Evolutionary conservation across 441 rosid genomes (phyloP).

Genomic region (Arabidopsis lyrata): DNA sequence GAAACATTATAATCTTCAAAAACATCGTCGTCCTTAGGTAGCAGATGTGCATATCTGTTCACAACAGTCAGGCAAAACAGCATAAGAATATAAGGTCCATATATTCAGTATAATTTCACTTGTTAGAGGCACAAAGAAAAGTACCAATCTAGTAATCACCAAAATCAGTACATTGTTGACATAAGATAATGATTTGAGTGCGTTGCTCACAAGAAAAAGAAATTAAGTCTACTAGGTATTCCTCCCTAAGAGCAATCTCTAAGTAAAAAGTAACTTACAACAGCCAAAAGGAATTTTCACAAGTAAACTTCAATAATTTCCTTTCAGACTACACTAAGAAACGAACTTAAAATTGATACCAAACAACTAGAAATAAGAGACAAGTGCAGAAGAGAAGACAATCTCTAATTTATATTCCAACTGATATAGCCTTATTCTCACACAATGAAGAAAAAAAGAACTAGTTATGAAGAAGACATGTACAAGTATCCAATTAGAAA

Average conservation of each 20-base stretch:
- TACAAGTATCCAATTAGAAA: constrained; percentile 17
- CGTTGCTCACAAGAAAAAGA: constrained; percentile 1
- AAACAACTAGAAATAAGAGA: constrained; percentile 8
- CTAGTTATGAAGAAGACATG: constrained; percentile 11
- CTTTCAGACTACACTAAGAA: constrained; percentile 20
- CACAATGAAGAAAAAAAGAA: constrained; percentile 20
- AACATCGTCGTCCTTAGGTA: constrained; percentile 92
- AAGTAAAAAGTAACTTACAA: constrained; percentile 14
- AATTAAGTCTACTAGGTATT: constrained; percentile 6
- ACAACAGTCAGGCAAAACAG: constrained; percentile 24
- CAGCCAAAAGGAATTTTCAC: constrained; percentile 13
- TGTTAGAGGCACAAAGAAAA: constrained; percentile 25
- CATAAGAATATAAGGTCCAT: constrained; percentile 21
- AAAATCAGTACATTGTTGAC: constrained; percentile 23
- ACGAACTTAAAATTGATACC: constrained; percentile 17
- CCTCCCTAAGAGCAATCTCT: constrained; percentile 24
- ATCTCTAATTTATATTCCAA: constrained; percentile 24
- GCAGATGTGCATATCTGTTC: constrained; percentile 92
- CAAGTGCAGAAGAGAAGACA: constrained; percentile 21
- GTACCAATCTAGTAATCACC: constrained; percentile 29
- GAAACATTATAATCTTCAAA: constrained; percentile 80
- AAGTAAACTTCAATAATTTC: constrained; percentile 29
- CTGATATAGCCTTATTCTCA: constrained; percentile 26
- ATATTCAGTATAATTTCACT: constrained; percentile 18
- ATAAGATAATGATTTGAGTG: constrained; percentile 1